Base-by-base conservation (phyloP, 1,284 basidiomycete species). In the Lignosus rhinocerotis region DNA sequence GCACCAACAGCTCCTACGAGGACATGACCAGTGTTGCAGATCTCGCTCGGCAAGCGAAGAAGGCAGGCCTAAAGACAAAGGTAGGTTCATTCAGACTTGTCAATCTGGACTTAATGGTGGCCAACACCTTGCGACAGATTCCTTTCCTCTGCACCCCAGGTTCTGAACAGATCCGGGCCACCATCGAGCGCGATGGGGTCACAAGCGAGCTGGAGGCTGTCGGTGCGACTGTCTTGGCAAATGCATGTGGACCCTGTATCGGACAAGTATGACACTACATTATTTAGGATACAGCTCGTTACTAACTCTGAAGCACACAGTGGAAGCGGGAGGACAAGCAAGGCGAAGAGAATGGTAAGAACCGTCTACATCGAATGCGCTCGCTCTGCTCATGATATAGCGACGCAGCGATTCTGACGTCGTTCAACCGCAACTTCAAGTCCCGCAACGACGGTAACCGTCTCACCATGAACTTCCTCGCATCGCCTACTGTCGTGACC, bases 181-280 rank as follows among this genome's bases (percentile, higher is more conserved):
- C 97, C 0, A 94, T 99, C 76, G 95, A 98, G 75, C 87, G 96
- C 39, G 97, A 99, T 70, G 84, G 90, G 31, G 84, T 98, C 54
- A 95, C 94, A 33, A 78, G 83, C 30, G 83, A 84, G 44, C 78
- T 99, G 39, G 84, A 96, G 72, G 86, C 87, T 64, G 92, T 98
- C 50, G 96, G 96, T 33, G 96, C 88, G 6, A 83, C 90, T 41
- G 96, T 99, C 14, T 80, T 99, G 33, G 96, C 97, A 12, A 99
- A 99, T 73, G 97, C 97, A 1, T 99, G 97, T 68, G 97, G 97
- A 53, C 97, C 97, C 33, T 99, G 97, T 73, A 99, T 99, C 67
- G 97, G 97, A 41, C 97, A 98, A 77, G 88, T 86, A 67, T 16
- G 77, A 67, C 12, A 12, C 38, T 17, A 32, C n/a, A n/a, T n/a